Base-by-base conservation (phyloP, 768 basidiomycete genomes). In the Naematelia aurantialba region DNA sequence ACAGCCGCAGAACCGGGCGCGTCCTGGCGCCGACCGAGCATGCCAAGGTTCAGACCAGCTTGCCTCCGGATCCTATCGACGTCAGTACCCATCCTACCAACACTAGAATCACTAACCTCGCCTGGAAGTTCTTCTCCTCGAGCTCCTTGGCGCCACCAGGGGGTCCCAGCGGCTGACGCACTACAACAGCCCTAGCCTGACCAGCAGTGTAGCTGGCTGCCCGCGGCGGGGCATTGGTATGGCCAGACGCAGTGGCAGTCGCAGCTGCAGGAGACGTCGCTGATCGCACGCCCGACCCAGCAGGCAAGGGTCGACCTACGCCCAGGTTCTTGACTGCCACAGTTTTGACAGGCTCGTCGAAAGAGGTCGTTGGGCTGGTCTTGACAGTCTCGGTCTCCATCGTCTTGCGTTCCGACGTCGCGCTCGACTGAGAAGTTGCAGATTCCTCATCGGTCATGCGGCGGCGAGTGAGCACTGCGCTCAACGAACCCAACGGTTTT, bases 111-210 rank as follows among this genome's bases (percentile, higher is more conserved):
- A 66, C 67, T 66, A 45, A 70, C 70, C 63, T 54, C 27, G 56
- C 58, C 52, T 73, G 67, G 58, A 75, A 75, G 57, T 75, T 75
- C 55, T 65, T 60, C 27, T 66, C 65, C 2, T 64, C 66, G 1
- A 75, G 51, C 26, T 75, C 69, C n/a, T 68, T 63, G 14, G 71
- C 65, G 21, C 63, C 65, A 5, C 63, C 63, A 22, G 74, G 74
- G 19, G 74, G 74, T n/a, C 74, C 74, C 25, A 57, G 27, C 5
- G 74, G 74, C 47, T 75, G 74, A 17, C 73, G 49, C 19, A 69
- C 30, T 11, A 52, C 34, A 4, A 30, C 52, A n/a, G 26, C 14
- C 34, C 34, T 27, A n/a, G 21, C 50, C 11, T 12, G 52, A 17
- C 25, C 52, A 34, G 3, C 17, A n/a, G 52, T 30, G 30, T 17